Evolutionary conservation across 202 grass and related monocot species (phyloP).

Genomic region (Schoenoplectus tabernaemontani): DNA sequence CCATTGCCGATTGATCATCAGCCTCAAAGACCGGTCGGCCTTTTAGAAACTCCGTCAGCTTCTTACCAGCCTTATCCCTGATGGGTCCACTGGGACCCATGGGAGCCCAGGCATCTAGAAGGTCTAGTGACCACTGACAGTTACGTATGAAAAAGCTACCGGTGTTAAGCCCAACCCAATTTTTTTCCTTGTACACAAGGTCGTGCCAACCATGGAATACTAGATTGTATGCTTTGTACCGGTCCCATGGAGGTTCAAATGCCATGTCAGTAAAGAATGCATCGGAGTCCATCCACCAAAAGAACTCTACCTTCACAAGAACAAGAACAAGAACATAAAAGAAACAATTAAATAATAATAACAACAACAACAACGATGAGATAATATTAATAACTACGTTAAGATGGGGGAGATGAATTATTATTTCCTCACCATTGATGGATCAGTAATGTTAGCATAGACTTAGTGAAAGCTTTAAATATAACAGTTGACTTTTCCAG

Average conservation of each 20-base stretch:
- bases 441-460: neutral
- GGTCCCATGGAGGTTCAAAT: conserved; percentile 78
- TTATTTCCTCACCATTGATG: neutral
- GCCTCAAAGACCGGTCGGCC: conserved; percentile 77
- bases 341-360: neutral
- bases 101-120: conserved; percentile 65
- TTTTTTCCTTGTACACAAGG: conserved; percentile 70
- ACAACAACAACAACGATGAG: neutral
- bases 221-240: conserved; percentile 60
- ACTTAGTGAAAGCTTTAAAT: neutral
- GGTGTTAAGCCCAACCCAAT: conserved; percentile 82
- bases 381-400: neutral
- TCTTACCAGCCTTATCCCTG: conserved; percentile 48
- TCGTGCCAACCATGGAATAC: conserved; percentile 73
- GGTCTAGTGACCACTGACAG: conserved; percentile 90
- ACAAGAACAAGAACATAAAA: neutral
- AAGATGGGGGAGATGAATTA: neutral
- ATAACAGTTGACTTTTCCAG: neutral
- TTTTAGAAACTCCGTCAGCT: conserved; percentile 50
- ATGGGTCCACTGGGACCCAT: conserved; percentile 67
- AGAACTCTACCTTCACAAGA: conserved; percentile 39
- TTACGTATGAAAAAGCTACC: conserved; percentile 91
- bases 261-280: conserved; percentile 84
- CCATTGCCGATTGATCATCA: conserved; percentile 87
- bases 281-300: conserved; percentile 97